These are phyloP conservation scores for Paratinospora sagittata DNA, from an alignment of 164 flowering plant species.

Conservation along the genomic window DNA sequence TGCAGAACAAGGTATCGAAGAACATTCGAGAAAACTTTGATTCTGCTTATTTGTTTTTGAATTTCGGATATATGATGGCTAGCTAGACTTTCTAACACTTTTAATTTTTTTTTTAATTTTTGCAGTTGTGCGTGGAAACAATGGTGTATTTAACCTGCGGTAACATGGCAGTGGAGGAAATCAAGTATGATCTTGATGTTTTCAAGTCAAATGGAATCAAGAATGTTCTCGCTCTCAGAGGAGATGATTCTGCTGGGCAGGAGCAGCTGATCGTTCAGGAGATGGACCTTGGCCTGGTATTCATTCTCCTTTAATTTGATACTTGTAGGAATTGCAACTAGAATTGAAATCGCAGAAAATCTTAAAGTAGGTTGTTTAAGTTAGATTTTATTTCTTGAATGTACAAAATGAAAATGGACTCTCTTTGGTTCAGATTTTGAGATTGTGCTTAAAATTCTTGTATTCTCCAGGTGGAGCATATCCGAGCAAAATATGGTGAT, in stretches of 20 bases:
- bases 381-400: no score
- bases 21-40: no score
- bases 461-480: conserved; percentile 88
- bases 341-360: no score
- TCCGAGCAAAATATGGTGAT: conserved; percentile 65
- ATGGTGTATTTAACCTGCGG: conserved; percentile 99
- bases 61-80: neutral
- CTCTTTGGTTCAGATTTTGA: conserved; percentile 7
- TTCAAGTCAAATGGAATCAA: conserved; percentile 79
- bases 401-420: no score
- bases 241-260: conserved; percentile 96
- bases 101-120: neutral
- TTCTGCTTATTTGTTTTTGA: neutral
- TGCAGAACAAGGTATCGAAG: conserved; percentile 63
- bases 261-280: conserved; percentile 80
- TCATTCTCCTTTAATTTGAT: neutral
- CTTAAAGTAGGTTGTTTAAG: no score
- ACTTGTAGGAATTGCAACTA: no score
- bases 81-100: neutral
- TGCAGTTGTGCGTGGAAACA: conserved; percentile 67
- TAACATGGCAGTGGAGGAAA: conserved; percentile 91
- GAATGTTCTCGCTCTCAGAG: conserved; percentile 90
- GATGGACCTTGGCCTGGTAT: no score
- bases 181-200: conserved; percentile 71
- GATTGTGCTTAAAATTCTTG: neutral